Evolutionary conservation across 1,284 basidiomycete genomes (phyloP), one percentile per base, ranked within the genome.

Genomic region (Ceratobasidium sp.): DNA sequence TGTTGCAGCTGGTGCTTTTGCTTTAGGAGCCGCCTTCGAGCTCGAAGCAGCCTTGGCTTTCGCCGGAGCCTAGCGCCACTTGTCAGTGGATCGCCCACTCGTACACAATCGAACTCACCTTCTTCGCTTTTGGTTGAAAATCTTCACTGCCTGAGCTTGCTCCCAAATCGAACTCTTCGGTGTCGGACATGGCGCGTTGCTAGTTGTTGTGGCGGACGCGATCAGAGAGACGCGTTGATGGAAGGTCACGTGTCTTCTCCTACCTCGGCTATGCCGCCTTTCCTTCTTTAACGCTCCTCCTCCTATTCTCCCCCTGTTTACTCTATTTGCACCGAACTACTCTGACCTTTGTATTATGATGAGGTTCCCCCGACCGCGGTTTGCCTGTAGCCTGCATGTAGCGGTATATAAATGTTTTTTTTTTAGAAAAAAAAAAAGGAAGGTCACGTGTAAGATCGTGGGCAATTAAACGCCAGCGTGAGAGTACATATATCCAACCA

Each of bases 1-100:
- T 79, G 86, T 89, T 0, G n/a, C n/a, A n/a, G 85, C 77, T 0
- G 86, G 80, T 0, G 86, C 79, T 78, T 87, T 88, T 13, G 84
- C 76, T 81, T 84, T 86, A 23, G 83, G 66, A 5, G 86, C 83
- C 3, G 88, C 82, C 79, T 83, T 71, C n/a, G 82, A 79, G 28
- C 82, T 76, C 42, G 83, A 79, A 47, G 83, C 78, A 7, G 83
- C 77, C 67, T 80, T 82, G 3, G 80, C 66, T 74, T 80, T 81
- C 49, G 69, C 69, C 17, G 69, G 54, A 63, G 69, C 58, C 69
- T 73, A 20, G 35, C 66, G 15, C 23, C 45, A 58, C 26, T 33
- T 10, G 15, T 56, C 2, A 67, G 31, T 26, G 4, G 20, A 61
- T 37, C 10, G 10, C 33, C 39, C 10, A 45, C 15, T 28, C n/a